A percentile compares a stretch with the other conserved stretches of the same genome.
phyloP scores from a whole-genome alignment of 2,329 filamentous ascomycete genomes.

The Talaromyces islandicus region DNA sequence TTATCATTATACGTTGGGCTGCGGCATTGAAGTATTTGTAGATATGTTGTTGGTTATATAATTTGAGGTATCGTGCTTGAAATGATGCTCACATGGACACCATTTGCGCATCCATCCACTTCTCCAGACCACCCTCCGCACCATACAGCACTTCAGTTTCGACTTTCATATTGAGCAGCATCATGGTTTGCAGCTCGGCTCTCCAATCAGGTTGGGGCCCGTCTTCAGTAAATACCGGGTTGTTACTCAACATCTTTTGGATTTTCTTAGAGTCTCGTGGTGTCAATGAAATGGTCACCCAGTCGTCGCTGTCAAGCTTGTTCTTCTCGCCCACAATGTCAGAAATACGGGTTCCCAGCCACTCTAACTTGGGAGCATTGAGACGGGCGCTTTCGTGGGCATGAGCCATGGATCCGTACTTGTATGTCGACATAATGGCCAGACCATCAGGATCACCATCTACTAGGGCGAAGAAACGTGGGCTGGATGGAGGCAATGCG shows the following conservation, averaged over 20 bases:
- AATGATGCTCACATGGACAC: neutral
- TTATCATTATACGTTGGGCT: neutral
- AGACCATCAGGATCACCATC: conserved; percentile 60
- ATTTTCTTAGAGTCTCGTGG: conserved; percentile 51
- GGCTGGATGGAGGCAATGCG: conserved; percentile 18
- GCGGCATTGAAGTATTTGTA: neutral
- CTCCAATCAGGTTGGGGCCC: conserved; percentile 43
- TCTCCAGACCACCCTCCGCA: conserved; percentile 32
- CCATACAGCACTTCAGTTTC: conserved; percentile 55
- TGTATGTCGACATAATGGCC: conserved; percentile 58
- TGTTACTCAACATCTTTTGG: conserved; percentile 45
- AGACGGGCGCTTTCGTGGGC: conserved; percentile 47
- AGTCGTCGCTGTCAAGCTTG: conserved; percentile 14
- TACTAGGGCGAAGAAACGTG: conserved; percentile 49
- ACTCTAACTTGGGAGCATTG: conserved; percentile 45
- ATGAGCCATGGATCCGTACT: conserved; percentile 53
- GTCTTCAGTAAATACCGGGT: conserved; percentile 36
- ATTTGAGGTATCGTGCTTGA: neutral
- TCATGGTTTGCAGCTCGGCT: conserved; percentile 53
- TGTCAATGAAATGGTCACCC: conserved; percentile 42
- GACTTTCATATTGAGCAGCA: conserved; percentile 57
- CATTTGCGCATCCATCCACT: conserved; percentile 38
- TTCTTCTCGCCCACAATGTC: conserved; percentile 29
- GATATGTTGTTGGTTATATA: neutral
- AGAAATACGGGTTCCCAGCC: conserved; percentile 52